Evolutionary conservation across 805 yeast species (phyloP).

Genomic region (Candida xyloterini): DNA sequence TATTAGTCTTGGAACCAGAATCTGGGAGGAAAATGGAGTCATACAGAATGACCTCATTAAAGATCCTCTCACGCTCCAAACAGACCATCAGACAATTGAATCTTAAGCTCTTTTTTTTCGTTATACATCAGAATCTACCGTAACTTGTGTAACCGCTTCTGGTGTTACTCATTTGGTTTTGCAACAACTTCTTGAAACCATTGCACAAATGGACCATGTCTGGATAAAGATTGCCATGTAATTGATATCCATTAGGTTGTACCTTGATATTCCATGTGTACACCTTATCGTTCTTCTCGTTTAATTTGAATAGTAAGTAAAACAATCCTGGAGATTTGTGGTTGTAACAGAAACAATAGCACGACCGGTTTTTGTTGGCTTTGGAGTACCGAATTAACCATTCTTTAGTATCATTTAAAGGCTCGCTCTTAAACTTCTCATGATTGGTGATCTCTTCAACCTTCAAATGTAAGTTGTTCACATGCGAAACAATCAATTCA

Average conservation of each 20-base stretch:
- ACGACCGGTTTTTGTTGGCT: constrained; percentile 87
- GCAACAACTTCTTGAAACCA: constrained; percentile 72
- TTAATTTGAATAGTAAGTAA: constrained; percentile 79
- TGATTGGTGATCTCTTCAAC: constrained; percentile 80
- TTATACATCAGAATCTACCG: constrained; percentile 18
- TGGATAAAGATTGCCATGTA: constrained; percentile 81
- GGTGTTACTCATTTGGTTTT: constrained; percentile 28
- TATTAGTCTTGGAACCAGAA: constrained; percentile 8
- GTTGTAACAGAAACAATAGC: constrained; percentile 88
- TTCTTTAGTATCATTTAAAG: constrained; percentile 72
- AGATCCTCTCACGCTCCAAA: neutral
- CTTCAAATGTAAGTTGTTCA: constrained; percentile 77
- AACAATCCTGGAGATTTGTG: constrained; percentile 95
- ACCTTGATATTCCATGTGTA: constrained; percentile 88
- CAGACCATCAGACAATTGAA: neutral
- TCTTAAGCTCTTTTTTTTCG: neutral
- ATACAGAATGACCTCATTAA: constrained; percentile 9
- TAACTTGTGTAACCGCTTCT: constrained; percentile 20
- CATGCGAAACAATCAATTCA: constrained; percentile 84
- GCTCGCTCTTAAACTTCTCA: constrained; percentile 85
- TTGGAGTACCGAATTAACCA: constrained; percentile 87
- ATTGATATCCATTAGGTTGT: constrained; percentile 80
- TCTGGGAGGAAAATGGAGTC: constrained; percentile 13
- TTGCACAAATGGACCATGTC: constrained; percentile 85
- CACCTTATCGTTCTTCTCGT: constrained; percentile 56